These are phyloP conservation scores for Alternaria metachromatica DNA, from an alignment of 2,329 filamentous ascomycete species.

Conservation along the genomic window DNA sequence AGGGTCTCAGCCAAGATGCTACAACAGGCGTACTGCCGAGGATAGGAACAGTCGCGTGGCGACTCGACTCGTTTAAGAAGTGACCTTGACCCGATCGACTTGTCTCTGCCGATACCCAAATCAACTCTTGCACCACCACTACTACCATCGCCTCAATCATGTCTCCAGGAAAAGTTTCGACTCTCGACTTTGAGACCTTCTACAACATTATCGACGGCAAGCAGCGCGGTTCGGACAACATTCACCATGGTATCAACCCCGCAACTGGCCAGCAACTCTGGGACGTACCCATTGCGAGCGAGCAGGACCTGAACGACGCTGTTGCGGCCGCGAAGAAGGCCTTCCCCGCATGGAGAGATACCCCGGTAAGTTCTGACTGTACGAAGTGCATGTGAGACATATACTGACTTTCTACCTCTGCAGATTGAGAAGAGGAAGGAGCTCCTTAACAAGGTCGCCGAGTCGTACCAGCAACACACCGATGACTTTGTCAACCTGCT, in stretches of 20 bases:
- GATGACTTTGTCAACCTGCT: constrained; percentile 42
- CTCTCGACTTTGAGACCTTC: constrained; percentile 53
- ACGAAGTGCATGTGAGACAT: neutral
- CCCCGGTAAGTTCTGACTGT: constrained; percentile 13
- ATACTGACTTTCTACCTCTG: neutral
- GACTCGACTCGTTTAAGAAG: constrained; percentile 7
- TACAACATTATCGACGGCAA: constrained; percentile 62
- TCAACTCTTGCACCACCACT: neutral
- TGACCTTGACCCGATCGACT: neutral
- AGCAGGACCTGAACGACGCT: constrained; percentile 59
- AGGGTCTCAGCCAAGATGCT: constrained; percentile 11
- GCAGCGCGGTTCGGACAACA: constrained; percentile 50
- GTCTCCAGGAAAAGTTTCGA: constrained; percentile 54
- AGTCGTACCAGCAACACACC: constrained; percentile 31
- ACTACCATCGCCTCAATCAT: constrained; percentile 37
- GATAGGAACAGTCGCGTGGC: neutral
- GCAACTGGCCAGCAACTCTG: constrained; percentile 58
- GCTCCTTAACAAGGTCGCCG: constrained; percentile 35
- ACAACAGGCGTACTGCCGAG: neutral
- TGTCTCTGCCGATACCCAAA: neutral
- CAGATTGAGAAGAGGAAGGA: constrained; percentile 42
- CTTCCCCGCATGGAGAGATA: constrained; percentile 55
- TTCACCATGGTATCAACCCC: constrained; percentile 60
- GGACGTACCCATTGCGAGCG: constrained; percentile 58
- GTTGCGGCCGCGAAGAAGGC: constrained; percentile 58